Base-by-base conservation (phyloP, 1,139 yeast species). In the Suhomyces chickasaworum region DNA sequence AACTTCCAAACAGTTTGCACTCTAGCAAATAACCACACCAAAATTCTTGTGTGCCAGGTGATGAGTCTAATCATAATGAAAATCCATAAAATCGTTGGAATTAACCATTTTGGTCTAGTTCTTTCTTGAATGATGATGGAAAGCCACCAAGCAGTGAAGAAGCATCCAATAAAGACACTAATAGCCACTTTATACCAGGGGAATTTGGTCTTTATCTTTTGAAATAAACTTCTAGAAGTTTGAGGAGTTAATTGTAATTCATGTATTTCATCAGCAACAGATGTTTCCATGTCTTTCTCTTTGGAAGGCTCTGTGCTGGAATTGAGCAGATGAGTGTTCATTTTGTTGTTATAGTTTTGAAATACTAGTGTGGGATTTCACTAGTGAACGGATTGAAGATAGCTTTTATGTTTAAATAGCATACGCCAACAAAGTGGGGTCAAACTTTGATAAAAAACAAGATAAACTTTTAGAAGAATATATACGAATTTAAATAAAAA, bases 71-170 rank as follows among this genome's bases (percentile, higher is more conserved):
- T 69, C 78, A 80, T 77, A 40, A 81, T 65, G 65, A 72, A 68
- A 33, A 77, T 69, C 78, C 81, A 82, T 39, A 82, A 58, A 32
- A 81, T 61, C 5, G 86, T 81, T 29, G 87, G 88, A 56, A 83
- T 80, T 57, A 83, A 75, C 87, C 88, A 83, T 54, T 75, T 58
- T 55, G 64, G 79, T 53, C 86, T 70, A 43, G 76, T 78, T 53
- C 72, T 71, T 4, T 73, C 61, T 59, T 81, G 87, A 47, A 74
- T 77, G 23, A 83, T 47, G 45, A 83, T 79, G 12, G 85, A 76
- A 32, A 82, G 60, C 86, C 86, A 83, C 87, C 87, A 83, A 3
- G 83, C 75, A 4, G 87, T 81, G 70, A 82, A 81, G 53, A 83
- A 78, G 36, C 68, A 61, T 1, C 75, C 78, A 30, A 64, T 48